These are phyloP conservation scores for Leccinellum luteum DNA, from an alignment of 768 basidiomycete genomes.

Conservation along the genomic window DNA sequence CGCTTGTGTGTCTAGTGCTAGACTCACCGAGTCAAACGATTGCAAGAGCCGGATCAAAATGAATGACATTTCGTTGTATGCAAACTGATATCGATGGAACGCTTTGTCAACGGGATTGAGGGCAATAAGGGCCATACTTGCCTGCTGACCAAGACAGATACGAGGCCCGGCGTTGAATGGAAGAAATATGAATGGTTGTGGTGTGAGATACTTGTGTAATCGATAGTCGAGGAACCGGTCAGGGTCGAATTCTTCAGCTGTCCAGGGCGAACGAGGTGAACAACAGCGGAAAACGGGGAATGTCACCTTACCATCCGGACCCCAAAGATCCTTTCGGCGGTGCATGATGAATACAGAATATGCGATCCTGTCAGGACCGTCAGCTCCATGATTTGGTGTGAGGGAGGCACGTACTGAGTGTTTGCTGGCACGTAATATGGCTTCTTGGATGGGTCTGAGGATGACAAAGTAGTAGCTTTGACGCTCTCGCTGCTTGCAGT, in stretches of 20 bases:
- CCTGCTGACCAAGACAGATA: conserved; percentile 62
- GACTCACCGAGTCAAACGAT: conserved; percentile 46
- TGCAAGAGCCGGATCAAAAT: conserved; percentile 64
- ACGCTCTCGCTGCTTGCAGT: conserved; percentile 39
- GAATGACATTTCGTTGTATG: conserved; percentile 61
- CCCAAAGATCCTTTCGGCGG: conserved; percentile 64
- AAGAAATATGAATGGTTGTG: conserved; percentile 69
- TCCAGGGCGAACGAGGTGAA: background rate
- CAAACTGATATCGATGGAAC: conserved; percentile 37
- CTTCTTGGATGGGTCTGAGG: conserved; percentile 15
- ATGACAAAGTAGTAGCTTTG: conserved; percentile 47
- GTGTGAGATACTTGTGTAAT: conserved; percentile 56
- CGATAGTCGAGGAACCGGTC: conserved; percentile 69
- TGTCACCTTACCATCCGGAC: conserved; percentile 71
- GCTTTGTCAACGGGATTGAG: background rate
- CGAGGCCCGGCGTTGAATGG: conserved; percentile 59
- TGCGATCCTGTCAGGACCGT: conserved; percentile 39
- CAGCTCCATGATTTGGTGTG: background rate
- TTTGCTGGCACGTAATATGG: conserved; percentile 36
- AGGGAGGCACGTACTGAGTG: conserved; percentile 33
- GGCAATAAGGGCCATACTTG: conserved; percentile 9
- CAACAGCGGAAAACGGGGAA: too few relatives aligned
- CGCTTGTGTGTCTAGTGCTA: conserved; percentile 47
- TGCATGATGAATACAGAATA: conserved; percentile 70
- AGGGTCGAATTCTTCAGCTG: conserved; percentile 68